These are phyloP conservation scores for Ophiocordyceps sinensis DNA, from an alignment of 2,329 filamentous ascomycete species.

Conservation along the genomic window DNA sequence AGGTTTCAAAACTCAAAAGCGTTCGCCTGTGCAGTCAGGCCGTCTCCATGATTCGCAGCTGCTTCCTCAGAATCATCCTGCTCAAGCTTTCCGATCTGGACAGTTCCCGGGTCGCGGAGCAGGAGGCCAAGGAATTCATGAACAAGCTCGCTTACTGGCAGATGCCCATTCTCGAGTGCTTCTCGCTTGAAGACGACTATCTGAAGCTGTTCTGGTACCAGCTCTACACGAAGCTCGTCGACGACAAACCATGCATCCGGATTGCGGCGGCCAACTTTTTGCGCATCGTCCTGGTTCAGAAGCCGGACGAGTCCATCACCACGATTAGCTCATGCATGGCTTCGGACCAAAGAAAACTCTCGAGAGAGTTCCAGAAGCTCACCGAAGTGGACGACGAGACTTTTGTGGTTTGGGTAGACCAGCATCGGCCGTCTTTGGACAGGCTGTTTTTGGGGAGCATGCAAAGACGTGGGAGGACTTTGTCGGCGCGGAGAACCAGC, in stretches of 20 bases:
- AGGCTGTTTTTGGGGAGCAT: constrained; percentile 68
- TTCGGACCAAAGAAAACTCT: constrained; percentile 56
- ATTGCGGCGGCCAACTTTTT: constrained; percentile 70
- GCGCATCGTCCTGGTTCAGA: constrained; percentile 88
- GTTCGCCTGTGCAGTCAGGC: constrained; percentile 85
- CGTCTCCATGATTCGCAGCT: constrained; percentile 58
- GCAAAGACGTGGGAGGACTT: constrained; percentile 78
- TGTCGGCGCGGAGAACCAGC: constrained; percentile 66
- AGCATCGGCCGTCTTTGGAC: constrained; percentile 66
- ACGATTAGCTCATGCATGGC: constrained; percentile 60
- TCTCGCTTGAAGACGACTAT: constrained; percentile 67
- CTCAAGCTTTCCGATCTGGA: constrained; percentile 75
- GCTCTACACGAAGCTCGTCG: constrained; percentile 77
- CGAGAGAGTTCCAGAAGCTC: constrained; percentile 66
- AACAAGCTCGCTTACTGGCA: constrained; percentile 92
- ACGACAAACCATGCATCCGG: constrained; percentile 51
- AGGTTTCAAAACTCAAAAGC: constrained; percentile 67
- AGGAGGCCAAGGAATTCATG: constrained; percentile 57
- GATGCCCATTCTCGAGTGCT: constrained; percentile 67
- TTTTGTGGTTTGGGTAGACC: constrained; percentile 79
- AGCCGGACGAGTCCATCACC: constrained; percentile 64
- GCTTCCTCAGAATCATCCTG: constrained; percentile 66
- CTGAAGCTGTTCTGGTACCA: constrained; percentile 83
- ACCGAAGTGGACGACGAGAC: constrained; percentile 80
- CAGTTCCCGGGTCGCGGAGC: constrained; percentile 40